These are phyloP conservation scores for Camellia granthamiana DNA, from an alignment of 148 eudicot species.

Conservation along the genomic window DNA sequence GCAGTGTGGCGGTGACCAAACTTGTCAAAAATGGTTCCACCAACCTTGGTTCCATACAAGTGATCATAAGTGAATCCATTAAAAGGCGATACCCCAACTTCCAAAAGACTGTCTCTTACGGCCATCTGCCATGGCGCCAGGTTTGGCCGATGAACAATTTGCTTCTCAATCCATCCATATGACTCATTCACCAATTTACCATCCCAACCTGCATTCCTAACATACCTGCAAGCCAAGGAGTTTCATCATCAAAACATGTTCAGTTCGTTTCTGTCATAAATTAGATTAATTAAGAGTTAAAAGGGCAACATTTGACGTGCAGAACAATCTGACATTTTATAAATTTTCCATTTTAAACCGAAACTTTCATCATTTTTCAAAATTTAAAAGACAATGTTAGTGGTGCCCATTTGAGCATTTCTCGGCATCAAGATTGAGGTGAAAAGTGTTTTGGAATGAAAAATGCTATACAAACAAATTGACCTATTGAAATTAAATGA, in stretches of 20 bases:
- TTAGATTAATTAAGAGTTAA: not conserved
- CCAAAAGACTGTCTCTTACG: slow-evolving; percentile 66
- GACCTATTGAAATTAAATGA: no score
- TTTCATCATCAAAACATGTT: not conserved
- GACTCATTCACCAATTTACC: slow-evolving; percentile 74
- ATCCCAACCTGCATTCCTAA: slow-evolving; percentile 73
- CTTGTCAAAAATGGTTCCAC: slow-evolving; percentile 81
- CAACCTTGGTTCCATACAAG: slow-evolving; percentile 85
- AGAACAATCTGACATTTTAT: no score
- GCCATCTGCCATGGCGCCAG: slow-evolving; percentile 71
- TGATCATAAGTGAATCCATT: slow-evolving; percentile 95
- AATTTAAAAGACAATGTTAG: no score
- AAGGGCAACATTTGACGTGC: no score
- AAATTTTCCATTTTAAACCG: no score
- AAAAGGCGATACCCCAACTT: slow-evolving; percentile 70
- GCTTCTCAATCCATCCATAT: slow-evolving; percentile 82
- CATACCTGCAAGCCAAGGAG: slow-evolving; percentile 33
- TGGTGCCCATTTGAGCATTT: no score
- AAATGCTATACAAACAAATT: no score
- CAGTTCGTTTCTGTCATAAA: no score
- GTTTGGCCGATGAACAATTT: slow-evolving; percentile 63
- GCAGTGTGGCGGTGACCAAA: slow-evolving; percentile 78
- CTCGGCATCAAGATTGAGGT: no score
- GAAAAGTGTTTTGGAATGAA: no score
- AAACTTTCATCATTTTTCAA: no score